Conservation (phyloP, 1,284 basidiomycete species). For the Pulveroboletus ridleyi region DNA sequence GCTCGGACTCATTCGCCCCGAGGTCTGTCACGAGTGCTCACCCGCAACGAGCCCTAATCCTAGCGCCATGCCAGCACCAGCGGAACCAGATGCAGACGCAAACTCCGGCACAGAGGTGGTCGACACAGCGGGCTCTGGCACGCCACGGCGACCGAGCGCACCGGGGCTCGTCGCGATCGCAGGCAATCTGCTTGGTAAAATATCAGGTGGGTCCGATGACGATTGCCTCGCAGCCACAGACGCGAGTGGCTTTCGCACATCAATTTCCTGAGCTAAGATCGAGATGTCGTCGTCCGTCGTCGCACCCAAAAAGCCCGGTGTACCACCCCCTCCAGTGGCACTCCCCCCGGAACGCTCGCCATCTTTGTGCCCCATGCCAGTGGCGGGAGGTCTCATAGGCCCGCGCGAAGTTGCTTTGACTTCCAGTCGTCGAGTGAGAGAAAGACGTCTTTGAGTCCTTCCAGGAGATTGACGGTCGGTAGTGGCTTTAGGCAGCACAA, state of each 20-base stretch:
- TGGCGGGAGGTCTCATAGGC: not conserved
- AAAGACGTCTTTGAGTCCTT: no score
- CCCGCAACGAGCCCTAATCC: constrained; percentile 29
- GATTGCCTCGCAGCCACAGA: constrained; percentile 29
- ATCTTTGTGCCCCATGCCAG: constrained; percentile 33
- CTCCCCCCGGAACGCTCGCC: constrained; percentile 23
- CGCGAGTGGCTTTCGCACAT: constrained; percentile 63
- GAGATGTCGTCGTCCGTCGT: constrained; percentile 77
- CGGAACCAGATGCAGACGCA: constrained; percentile 10
- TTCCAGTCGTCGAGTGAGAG: no score
- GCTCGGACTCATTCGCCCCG: constrained; percentile 24
- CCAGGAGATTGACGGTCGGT: no score
- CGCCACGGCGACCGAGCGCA: constrained; percentile 6
- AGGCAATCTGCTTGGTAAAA: not conserved
- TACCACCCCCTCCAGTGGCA: constrained; percentile 12
- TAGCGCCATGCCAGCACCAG: constrained; percentile 5
- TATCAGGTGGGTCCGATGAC: constrained; percentile 8
- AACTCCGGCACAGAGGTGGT: constrained; percentile 11
- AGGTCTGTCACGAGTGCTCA: constrained; percentile 20
- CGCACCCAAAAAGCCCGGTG: constrained; percentile 50
- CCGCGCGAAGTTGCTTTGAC: no score
- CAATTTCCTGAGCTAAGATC: constrained; percentile 77
- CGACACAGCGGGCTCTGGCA: constrained; percentile 5
- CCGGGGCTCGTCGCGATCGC: constrained; percentile 14
- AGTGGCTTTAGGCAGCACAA: no score